These are phyloP conservation scores for Pseudonitzschia multiseries DNA, from an alignment of 108 stramenopile genomes.

Conservation along the genomic window DNA sequence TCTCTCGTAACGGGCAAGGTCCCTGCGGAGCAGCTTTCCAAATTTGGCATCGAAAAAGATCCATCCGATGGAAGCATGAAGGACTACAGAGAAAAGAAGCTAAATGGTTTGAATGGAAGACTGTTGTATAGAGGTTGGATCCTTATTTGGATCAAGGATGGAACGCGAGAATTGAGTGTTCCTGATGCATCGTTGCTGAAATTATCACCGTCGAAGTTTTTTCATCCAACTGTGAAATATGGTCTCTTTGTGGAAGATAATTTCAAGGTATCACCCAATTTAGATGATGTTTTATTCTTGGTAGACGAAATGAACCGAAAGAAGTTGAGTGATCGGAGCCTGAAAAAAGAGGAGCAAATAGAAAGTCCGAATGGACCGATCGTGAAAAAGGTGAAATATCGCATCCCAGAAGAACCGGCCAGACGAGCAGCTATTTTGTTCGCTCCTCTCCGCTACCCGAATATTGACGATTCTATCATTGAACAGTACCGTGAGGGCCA, in stretches of 20 bases:
- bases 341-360: slow-evolving; percentile 34
- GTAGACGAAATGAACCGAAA: slow-evolving; percentile 50
- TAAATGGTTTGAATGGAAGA: slow-evolving; percentile 59
- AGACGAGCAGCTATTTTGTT: slow-evolving; percentile 59
- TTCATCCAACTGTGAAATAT: slow-evolving; percentile 49
- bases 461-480: slow-evolving; percentile 17
- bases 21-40: slow-evolving; percentile 41
- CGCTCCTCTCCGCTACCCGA: slow-evolving; percentile 31
- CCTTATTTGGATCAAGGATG: slow-evolving; percentile 60
- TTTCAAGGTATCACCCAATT: slow-evolving; percentile 53
- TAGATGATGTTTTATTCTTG: slow-evolving; percentile 71
- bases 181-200: slow-evolving; percentile 57
- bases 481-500: slow-evolving; percentile 22
- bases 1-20: slow-evolving; percentile 49
- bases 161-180: slow-evolving; percentile 40
- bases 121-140: slow-evolving; percentile 67
- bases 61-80: slow-evolving; percentile 15
- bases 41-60: slow-evolving; percentile 45
- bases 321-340: slow-evolving; percentile 35
- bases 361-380: slow-evolving; percentile 16
- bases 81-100: slow-evolving; percentile 26
- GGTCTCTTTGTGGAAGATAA: slow-evolving; percentile 71
- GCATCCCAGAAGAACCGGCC: slow-evolving; percentile 60
- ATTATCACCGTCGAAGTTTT: slow-evolving; percentile 67
- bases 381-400: slow-evolving; percentile 47